Conservation (phyloP, 768 basidiomycete species). For the Mycena capillaripes region DNA sequence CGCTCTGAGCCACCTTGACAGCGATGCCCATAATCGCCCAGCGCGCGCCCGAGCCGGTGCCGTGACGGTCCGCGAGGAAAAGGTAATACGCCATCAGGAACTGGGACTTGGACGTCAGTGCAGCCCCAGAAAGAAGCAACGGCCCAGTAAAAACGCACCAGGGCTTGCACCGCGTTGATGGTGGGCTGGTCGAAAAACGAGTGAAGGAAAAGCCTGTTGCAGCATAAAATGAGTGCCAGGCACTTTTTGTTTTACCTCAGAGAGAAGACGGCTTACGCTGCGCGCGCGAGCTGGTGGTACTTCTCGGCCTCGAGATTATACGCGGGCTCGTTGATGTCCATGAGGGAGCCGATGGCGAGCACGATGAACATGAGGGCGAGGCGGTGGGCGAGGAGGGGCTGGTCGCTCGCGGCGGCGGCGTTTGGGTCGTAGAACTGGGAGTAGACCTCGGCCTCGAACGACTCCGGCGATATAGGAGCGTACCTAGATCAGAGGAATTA, state of each 20-base stretch:
- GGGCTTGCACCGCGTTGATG: constrained; percentile 74
- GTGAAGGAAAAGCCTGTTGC: constrained; percentile 63
- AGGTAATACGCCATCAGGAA: constrained; percentile 80
- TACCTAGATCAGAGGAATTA: constrained; percentile 61
- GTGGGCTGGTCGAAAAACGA: constrained; percentile 80
- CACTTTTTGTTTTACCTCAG: constrained; percentile 24
- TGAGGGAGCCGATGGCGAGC: constrained; percentile 74
- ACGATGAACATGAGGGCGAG: constrained; percentile 77
- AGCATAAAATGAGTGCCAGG: neutral
- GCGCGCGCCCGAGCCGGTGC: constrained; percentile 72
- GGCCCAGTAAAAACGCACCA: constrained; percentile 58
- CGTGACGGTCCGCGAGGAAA: constrained; percentile 78
- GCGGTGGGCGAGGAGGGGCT: constrained; percentile 69
- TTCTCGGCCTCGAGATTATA: constrained; percentile 80
- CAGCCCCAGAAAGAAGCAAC: constrained; percentile 31
- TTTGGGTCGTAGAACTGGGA: constrained; percentile 67
- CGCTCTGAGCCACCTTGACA: constrained; percentile 79
- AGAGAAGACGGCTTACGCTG: constrained; percentile 49
- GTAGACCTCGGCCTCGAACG: constrained; percentile 74
- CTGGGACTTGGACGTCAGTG: constrained; percentile 48
- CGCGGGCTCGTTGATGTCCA: constrained; percentile 67
- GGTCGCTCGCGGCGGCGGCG: constrained; percentile 59
- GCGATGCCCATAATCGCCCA: constrained; percentile 81
- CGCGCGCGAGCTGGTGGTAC: constrained; percentile 76
- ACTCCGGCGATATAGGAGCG: constrained; percentile 72